Base-by-base conservation (phyloP, 2,329 filamentous ascomycete species). In the Colletotrichum cordylinicola region DNA sequence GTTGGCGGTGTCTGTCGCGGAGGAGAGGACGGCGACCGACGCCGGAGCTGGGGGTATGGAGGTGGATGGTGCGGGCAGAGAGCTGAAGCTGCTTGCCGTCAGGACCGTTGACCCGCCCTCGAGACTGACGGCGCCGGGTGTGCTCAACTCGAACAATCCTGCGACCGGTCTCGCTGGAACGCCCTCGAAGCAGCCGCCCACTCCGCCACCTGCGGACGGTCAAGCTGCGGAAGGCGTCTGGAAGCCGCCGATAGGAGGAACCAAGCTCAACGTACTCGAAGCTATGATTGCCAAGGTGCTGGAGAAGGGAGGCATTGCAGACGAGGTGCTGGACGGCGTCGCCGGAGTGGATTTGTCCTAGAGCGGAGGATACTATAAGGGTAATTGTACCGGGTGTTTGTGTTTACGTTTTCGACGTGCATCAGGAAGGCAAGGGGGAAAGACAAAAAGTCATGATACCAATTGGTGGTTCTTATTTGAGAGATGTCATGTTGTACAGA, bases 241-340 rank as follows among this genome's bases (percentile, higher is more conserved):
- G 96, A 94, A 92, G 80, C 94, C 96, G 52, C 94, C 95, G 37
- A 85, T 96, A 37, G 96, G 96, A 52, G 96, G 96, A 3, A 92
- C 96, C 48, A 96, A 94, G 87, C 91, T 95, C 80, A 88, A 86
- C 6, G 87, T 97, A 21, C 86, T 98, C 78, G 90, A 92, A 67
- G 89, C 90, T 69, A 94, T 98, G 86, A 92, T 98, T 76, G 92
- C 93, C 82, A 92, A 93, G 82, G 94, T 96, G 37, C 84, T 98
- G 74, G 91, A 94, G 82, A 91, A 90, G 80, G 94, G 94, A 1
- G 95, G 96, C 39, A 93, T 98, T 33, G 95, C 94, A 6, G 93
- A 96, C 78, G 96, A 98, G 84, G 94, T 98, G 8, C 88, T 98
- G 82, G 92, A 94, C 77, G 96, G 94, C 1, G 85, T 98, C 79